Evolutionary conservation across 257 asterid genomes (phyloP), one percentile per base, ranked within the genome.

Genomic region (Capsicum rhomboideum): DNA sequence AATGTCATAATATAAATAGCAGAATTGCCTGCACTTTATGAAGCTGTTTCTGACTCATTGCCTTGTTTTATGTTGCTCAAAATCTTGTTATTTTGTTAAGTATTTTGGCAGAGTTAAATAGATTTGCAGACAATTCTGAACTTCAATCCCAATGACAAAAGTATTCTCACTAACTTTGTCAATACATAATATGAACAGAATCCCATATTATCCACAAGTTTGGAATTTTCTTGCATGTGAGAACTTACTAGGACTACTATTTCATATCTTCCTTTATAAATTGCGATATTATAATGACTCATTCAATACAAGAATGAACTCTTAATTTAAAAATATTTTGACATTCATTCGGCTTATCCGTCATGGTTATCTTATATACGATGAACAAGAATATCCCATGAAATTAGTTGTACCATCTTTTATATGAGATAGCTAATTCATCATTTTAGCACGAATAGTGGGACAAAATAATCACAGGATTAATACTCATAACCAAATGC

Each of bases 101-200:
- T 74, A 13, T 4, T 23, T 49, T 66, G 12, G 74, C 49, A 67
- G 75, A 6, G 49, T 67, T 18, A 66, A 67, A 49, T 23, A 75
- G 61, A 49, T 23, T 26, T 26, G 59, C 26, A 75, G 81, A 75
- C 61, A 75, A 49, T 28, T 75, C 61, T 75, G 81, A 75, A 75
- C 81, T 16, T 50, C 81, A 50, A 75, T 75, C 56, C 63, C 63
- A 75, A 4, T 26, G 80, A 74, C 7, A 13, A 46, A 74, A 17
- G 40, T 37, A 75, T 75, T 50, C 44, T 74, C 40, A 74, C 42
- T 49, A 49, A 75, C 12, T 6, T 75, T 75, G 59, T 49, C 44
- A 75, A 49, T 26, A 50, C 63, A 75, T 50, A 75, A 75, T 75
- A 75, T 75, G 81, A 50, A 75, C 81, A 75, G 63, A 49, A 75